These are phyloP conservation scores for Datura wrightii DNA, from an alignment of 257 asterid genomes.

Conservation along the genomic window DNA sequence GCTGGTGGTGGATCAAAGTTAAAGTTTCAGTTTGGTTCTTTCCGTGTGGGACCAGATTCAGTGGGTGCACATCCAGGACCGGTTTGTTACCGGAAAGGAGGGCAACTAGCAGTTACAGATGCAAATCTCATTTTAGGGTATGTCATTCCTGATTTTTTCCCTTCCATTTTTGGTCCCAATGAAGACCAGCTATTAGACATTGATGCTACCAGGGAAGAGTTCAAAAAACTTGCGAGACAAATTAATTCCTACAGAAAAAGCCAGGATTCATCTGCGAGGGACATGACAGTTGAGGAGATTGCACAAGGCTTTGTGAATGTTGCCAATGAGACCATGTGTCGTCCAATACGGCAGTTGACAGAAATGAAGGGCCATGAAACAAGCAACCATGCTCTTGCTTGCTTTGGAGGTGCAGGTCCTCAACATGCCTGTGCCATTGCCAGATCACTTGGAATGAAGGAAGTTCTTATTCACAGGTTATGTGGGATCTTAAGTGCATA, in stretches of 20 bases:
- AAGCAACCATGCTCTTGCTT: constrained; percentile 89
- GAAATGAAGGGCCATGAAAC: constrained; percentile 99
- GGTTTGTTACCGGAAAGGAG: constrained; percentile 94
- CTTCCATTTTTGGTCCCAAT: constrained; percentile 89
- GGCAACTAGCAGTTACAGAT: constrained; percentile 90
- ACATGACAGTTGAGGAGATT: constrained; percentile 90
- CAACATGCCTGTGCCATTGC: constrained; percentile 99
- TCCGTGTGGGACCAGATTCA: constrained; percentile 96
- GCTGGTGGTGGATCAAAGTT: constrained; percentile 99
- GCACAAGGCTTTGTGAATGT: constrained; percentile 91
- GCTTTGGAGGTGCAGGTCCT: constrained; percentile 99
- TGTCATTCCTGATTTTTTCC: constrained; percentile 84
- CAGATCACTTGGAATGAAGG: constrained; percentile 94
- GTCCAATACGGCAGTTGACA: constrained; percentile 91
- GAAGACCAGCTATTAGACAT: constrained; percentile 86
- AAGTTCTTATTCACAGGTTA: constrained; percentile 81
- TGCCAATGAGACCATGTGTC: constrained; percentile 97
- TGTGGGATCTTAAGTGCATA: constrained; percentile 97
- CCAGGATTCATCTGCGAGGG: constrained; percentile 72
- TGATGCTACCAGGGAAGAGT: constrained; percentile 66
- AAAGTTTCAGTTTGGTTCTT: constrained; percentile 91
- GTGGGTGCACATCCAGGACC: constrained; percentile 99
- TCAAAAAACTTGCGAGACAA: constrained; percentile 75
- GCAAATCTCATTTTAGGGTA: constrained; percentile 91
- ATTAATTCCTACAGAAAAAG: constrained; percentile 73